phyloP scores from a whole-genome alignment of 176 grass and related monocot genomes.

The Carex myosuroides region DNA sequence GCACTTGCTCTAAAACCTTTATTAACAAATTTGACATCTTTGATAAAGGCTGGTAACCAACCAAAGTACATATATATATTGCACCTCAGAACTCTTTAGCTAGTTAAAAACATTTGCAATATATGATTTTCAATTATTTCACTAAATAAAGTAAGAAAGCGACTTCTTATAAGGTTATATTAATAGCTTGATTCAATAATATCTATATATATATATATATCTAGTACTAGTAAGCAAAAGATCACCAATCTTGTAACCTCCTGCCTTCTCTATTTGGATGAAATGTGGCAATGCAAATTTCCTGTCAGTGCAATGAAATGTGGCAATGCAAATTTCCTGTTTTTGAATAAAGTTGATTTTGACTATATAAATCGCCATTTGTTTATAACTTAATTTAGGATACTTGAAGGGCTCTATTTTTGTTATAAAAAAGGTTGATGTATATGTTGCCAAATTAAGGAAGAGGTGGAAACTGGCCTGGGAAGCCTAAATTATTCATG shows the following conservation, averaged over 20 bases:
- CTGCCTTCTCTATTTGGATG: background rate
- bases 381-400: background rate
- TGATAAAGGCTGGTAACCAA: conserved; percentile 11
- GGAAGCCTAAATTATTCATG: background rate
- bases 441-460: background rate
- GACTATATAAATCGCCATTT: background rate
- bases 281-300: background rate
- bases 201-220: background rate
- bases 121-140: conserved; percentile 21
- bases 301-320: background rate
- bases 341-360: background rate
- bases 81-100: background rate
- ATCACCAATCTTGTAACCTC: background rate
- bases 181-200: background rate
- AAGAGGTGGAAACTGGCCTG: background rate
- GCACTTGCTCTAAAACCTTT: background rate
- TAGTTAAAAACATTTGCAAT: background rate
- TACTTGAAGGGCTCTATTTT: too few species aligned
- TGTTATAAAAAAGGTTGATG: too few species aligned
- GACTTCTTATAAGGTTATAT: background rate
- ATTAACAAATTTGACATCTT: conserved; percentile 13
- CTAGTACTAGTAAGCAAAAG: background rate
- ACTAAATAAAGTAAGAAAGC: conserved; percentile 24
- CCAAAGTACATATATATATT: background rate
- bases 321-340: background rate